Evolutionary conservation across 495 filamentous ascomycete species (phyloP), one percentile per base, ranked within the genome.

Genomic region (Bryoglossum gracile): DNA sequence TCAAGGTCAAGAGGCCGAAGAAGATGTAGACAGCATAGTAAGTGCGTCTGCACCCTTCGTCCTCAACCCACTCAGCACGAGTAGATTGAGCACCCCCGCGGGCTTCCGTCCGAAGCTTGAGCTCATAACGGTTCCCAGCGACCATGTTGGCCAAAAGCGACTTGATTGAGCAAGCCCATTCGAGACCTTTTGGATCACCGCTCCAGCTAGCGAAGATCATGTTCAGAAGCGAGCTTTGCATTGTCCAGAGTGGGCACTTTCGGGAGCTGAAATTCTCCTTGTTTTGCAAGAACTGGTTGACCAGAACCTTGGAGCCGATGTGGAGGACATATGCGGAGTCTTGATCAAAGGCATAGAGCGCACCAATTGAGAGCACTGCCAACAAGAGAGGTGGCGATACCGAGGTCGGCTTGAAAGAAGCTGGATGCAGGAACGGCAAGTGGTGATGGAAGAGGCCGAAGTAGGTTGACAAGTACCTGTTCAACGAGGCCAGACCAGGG

Each of bases 161-260:
- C 78, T 96, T 97, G 66, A 97, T 96, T 1, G 92, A 96, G 63
- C 90, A 95, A 18, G 92, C 90, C 91, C 91, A 98, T 65, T 98
- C 92, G 5, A 98, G 75, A 18, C 94, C 94, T 68, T 97, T 97
- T 11, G 92, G 79, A 63, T 97, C 92, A 53, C 92, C 92, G 62
- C 94, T 97, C 92, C 92, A 98, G 74, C 91, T 96, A 30, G 94
- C 92, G 65, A 98, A 97, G 56, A 94, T 85, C 92, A 96, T 97
- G 73, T 98, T 98, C 38, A 98, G 72, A 42, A 98, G 72, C 11
- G 88, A 89, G 63, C 86, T 86, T 63, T 97, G 92, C 86, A 97
- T 97, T 30, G 89, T 87, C 89, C 91, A 97, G 23, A 98, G 69
- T 5, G 92, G 92, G 61, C 92, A 98, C 64, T 95, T 97, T 45